phyloP scores from a whole-genome alignment of 225 moss, liverwort and hornwort genomes.

The Climacium dendroides region DNA sequence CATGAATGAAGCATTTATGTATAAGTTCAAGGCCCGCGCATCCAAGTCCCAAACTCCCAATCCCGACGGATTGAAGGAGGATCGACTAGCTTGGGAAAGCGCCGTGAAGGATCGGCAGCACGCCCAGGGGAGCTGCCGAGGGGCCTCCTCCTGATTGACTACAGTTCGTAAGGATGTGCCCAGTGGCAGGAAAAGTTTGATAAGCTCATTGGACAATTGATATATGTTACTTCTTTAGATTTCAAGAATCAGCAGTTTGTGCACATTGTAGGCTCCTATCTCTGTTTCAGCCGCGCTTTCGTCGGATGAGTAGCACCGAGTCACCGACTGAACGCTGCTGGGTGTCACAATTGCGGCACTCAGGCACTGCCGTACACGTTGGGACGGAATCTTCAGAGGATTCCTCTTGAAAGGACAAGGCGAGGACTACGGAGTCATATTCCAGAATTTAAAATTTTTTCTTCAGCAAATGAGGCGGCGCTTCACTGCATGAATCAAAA shows the following conservation, averaged over 20 bases:
- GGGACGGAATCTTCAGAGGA: background rate
- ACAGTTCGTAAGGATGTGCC: background rate
- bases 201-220: background rate
- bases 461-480: background rate
- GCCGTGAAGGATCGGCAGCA: background rate
- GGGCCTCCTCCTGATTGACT: background rate
- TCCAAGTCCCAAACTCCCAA: too few species aligned
- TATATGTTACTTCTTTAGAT: background rate
- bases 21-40: too few species aligned
- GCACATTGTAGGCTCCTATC: background rate
- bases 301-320: background rate
- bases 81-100: background rate
- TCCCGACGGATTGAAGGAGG: background rate
- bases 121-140: background rate
- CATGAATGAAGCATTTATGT: too few species aligned
- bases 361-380: background rate
- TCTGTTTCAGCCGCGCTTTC: background rate
- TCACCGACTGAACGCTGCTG: background rate
- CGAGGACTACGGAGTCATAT: background rate
- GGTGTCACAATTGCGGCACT: background rate
- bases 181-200: background rate
- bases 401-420: background rate
- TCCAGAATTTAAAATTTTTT: background rate
- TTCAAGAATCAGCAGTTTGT: background rate
- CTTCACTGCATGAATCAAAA: background rate